phyloP scores from a whole-genome alignment of 1,284 basidiomycete genomes.

The Boletellus deceptivus region DNA sequence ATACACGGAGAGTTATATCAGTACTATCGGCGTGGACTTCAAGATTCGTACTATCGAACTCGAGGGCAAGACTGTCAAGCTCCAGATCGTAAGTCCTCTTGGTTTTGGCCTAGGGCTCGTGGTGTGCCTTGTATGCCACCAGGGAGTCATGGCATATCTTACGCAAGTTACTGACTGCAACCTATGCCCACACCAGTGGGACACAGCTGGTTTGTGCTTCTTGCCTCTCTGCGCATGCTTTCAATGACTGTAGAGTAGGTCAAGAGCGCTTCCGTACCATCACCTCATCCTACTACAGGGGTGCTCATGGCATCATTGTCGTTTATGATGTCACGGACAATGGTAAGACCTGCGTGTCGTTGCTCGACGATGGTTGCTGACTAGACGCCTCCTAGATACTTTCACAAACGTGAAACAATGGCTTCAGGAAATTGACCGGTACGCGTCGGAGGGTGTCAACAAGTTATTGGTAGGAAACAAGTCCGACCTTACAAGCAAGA shows the following conservation, averaged over 20 bases:
- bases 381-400: slow-evolving; percentile 59
- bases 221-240: neutral
- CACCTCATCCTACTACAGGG: slow-evolving; percentile 96
- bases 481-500: slow-evolving; percentile 96
- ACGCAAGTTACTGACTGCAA: slow-evolving; percentile 11
- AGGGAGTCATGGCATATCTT: neutral
- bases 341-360: slow-evolving; percentile 47
- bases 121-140: neutral
- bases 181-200: slow-evolving; percentile 61
- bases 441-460: slow-evolving; percentile 98
- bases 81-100: slow-evolving; percentile 87
- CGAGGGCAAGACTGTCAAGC: slow-evolving; percentile 99
- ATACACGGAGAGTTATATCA: slow-evolving; percentile 99
- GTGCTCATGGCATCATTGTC: slow-evolving; percentile 96
- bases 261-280: slow-evolving; percentile 98
- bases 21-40: slow-evolving; percentile 99
- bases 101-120: neutral
- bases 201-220: slow-evolving; percentile 73
- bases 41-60: slow-evolving; percentile 99
- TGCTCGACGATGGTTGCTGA: slow-evolving; percentile 7
- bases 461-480: slow-evolving; percentile 98
- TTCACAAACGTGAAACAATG: slow-evolving; percentile 99
- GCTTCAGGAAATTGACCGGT: slow-evolving; percentile 99
- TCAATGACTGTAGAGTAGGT: slow-evolving; percentile 42
- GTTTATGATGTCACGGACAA: slow-evolving; percentile 99